A percentile compares a stretch with the other conserved stretches of the same genome.
phyloP scores from a whole-genome alignment of 192 early-diverging fungal genomes.

The Rhizophagus clarus region DNA sequence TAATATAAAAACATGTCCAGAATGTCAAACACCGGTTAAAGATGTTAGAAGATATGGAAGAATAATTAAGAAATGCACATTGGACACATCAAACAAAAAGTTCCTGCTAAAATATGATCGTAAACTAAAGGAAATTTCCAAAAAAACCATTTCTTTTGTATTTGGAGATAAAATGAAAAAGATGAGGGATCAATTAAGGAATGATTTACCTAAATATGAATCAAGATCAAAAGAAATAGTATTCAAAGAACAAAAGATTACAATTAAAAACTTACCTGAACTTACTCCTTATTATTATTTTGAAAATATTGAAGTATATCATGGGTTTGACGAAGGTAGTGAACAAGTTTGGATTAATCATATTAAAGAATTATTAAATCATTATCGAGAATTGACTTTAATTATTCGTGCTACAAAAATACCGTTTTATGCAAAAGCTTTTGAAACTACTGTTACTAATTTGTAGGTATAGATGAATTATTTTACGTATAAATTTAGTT shows the following conservation, averaged over 20 bases:
- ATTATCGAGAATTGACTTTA: not conserved
- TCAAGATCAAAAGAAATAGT: not conserved
- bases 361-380: not conserved
- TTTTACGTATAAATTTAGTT: not conserved
- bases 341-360: not conserved
- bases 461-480: not conserved
- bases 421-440: not conserved
- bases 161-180: not conserved
- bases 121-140: not conserved
- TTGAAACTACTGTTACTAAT: not conserved
- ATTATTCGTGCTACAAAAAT: not conserved
- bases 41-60: slow-evolving; percentile 13
- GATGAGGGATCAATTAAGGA: not conserved
- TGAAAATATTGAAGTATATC: not conserved
- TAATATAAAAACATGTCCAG: not conserved
- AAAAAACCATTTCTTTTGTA: not conserved
- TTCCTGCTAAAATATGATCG: not conserved
- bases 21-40: not conserved
- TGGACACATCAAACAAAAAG: slow-evolving; percentile 23
- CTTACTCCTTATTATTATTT: not conserved
- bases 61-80: slow-evolving; percentile 7
- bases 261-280: not conserved
- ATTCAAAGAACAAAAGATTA: not conserved
- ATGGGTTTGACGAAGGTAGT: not conserved
- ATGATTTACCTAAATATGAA: not conserved